Evolutionary conservation across 257 asterid genomes (phyloP).

Genomic region (Solanum chilense): DNA sequence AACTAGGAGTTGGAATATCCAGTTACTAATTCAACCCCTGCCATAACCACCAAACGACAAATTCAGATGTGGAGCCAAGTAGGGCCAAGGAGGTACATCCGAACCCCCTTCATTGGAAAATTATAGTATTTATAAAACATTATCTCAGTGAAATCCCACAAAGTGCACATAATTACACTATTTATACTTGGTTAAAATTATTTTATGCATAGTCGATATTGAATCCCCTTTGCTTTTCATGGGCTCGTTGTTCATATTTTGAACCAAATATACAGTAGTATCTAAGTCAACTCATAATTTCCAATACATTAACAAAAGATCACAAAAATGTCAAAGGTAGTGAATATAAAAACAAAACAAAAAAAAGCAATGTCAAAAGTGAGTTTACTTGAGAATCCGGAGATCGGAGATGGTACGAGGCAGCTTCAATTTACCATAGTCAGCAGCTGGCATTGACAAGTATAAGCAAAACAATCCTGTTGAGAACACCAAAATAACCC

Average conservation of each 20-base stretch:
- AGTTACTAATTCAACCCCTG: not conserved
- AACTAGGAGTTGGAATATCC: not conserved
- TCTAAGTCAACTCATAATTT: not conserved
- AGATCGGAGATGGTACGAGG: constrained; percentile 78
- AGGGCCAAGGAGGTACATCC: not conserved
- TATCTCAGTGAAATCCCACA: no score
- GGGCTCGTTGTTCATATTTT: not conserved
- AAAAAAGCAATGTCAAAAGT: not conserved
- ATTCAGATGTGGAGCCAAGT: not conserved
- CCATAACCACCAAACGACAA: not conserved
- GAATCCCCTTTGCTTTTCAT: no score
- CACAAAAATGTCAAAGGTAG: not conserved
- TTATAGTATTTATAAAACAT: no score
- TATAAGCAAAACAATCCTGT: constrained; percentile 50
- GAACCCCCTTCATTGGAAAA: not conserved
- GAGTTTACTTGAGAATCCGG: constrained; percentile 60
- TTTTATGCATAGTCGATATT: not conserved
- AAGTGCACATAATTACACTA: no score
- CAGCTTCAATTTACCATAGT: constrained; percentile 53
- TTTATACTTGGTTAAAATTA: no score
- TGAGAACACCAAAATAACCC: constrained; percentile 50
- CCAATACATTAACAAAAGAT: not conserved
- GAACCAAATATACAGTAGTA: not conserved
- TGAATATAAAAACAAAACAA: not conserved
- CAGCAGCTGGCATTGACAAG: constrained; percentile 73